Conservation (phyloP, 2,329 filamentous ascomycete genomes). For the Penicillium italicum region DNA sequence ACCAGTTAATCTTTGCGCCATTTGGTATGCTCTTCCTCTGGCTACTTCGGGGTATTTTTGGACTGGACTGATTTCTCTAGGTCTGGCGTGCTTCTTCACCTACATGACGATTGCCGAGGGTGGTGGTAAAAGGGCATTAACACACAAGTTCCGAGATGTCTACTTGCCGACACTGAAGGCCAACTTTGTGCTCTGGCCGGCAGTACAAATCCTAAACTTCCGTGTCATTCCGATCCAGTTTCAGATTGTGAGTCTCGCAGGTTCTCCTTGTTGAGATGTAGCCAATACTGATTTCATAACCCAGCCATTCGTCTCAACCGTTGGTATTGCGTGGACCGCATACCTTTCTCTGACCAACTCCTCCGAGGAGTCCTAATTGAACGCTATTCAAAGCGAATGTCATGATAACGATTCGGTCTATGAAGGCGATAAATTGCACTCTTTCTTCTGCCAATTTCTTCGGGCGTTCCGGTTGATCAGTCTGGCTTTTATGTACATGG, state of each 20-base stretch:
- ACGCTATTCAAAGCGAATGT: constrained; percentile 5
- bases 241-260: constrained; percentile 71
- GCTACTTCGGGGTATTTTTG: background rate
- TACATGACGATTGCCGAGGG: constrained; percentile 96
- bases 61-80: constrained; percentile 34
- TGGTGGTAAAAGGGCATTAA: constrained; percentile 73
- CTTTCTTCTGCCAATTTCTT: constrained; percentile 4
- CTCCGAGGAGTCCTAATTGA: constrained; percentile 61
- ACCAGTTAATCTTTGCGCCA: constrained; percentile 91
- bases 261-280: background rate
- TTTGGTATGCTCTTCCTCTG: constrained; percentile 56
- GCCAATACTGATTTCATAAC: constrained; percentile 6
- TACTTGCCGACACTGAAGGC: constrained; percentile 92
- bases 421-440: constrained; percentile 12
- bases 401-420: constrained; percentile 16
- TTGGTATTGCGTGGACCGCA: constrained; percentile 97
- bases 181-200: constrained; percentile 92
- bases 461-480: constrained; percentile 17
- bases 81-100: constrained; percentile 84
- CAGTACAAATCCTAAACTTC: constrained; percentile 96
- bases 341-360: constrained; percentile 92
- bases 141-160: constrained; percentile 85
- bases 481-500: constrained; percentile 17
- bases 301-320: constrained; percentile 89
- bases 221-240: constrained; percentile 90